A percentile compares a stretch with the other conserved stretches of the same genome.
These are phyloP conservation scores for Venturia aucupariae DNA, from an alignment of 2,329 filamentous ascomycete species.

Conservation along the genomic window DNA sequence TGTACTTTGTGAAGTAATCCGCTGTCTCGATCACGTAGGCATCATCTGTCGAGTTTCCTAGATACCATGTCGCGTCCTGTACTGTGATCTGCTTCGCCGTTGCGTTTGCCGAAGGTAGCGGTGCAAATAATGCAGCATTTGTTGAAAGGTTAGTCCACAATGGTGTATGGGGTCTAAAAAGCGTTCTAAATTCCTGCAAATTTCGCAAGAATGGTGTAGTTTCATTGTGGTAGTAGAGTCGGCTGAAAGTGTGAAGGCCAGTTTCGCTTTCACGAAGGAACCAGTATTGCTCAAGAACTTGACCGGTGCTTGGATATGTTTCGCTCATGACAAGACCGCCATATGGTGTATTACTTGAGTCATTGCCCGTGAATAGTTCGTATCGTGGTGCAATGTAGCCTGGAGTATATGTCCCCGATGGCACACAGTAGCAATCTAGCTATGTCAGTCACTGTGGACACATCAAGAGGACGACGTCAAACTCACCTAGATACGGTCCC, in stretches of 20 bases:
- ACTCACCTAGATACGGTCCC: conserved; percentile 9
- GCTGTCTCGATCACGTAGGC: conserved; percentile 47
- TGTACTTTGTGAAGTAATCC: conserved; percentile 60
- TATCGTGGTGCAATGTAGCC: not conserved
- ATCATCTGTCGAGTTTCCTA: conserved; percentile 46
- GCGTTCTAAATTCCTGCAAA: conserved; percentile 48
- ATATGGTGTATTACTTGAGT: conserved; percentile 33
- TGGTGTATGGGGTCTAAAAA: conserved; percentile 50
- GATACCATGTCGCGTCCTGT: conserved; percentile 56
- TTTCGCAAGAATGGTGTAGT: conserved; percentile 46
- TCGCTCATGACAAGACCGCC: conserved; percentile 52
- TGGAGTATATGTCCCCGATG: conserved; percentile 1
- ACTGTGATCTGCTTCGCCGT: conserved; percentile 40
- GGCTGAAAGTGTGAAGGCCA: conserved; percentile 51
- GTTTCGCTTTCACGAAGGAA: conserved; percentile 55
- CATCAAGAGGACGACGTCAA: not conserved
- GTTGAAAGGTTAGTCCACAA: conserved; percentile 57
- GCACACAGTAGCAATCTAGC: conserved; percentile 8
- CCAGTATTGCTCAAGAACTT: conserved; percentile 55
- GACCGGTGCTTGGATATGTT: conserved; percentile 47
- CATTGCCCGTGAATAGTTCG: conserved; percentile 1
- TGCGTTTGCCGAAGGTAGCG: conserved; percentile 38
- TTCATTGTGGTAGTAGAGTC: conserved; percentile 51
- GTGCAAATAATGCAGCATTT: conserved; percentile 46
- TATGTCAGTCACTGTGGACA: not conserved